phyloP scores from a whole-genome alignment of 768 basidiomycete genomes.

The Hygrophorus russula region DNA sequence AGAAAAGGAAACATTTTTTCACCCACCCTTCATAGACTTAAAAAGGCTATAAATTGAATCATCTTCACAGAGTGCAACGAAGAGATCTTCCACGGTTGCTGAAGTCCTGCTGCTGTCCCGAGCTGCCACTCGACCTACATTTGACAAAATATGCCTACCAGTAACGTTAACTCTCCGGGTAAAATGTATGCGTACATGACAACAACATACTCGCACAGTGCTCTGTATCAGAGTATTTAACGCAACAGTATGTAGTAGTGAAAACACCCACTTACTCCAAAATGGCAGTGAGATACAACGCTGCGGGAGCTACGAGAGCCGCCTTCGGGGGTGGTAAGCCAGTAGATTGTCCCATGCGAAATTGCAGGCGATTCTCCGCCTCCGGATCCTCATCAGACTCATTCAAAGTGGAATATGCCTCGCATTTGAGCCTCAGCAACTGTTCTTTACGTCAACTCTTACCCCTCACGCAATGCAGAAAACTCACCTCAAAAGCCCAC shows the following conservation, averaged over 20 bases:
- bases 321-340: constrained; percentile 37
- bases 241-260: constrained; percentile 12
- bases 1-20: constrained; percentile 4
- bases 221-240: constrained; percentile 32
- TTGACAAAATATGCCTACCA: constrained; percentile 72
- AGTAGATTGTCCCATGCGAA: constrained; percentile 44
- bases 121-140: constrained; percentile 74
- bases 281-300: constrained; percentile 85
- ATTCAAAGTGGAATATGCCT: constrained; percentile 78
- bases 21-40: constrained; percentile 75
- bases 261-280: constrained; percentile 60
- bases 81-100: constrained; percentile 74
- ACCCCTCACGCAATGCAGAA: constrained; percentile 7
- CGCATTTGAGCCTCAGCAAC: constrained; percentile 78
- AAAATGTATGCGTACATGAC: constrained; percentile 2
- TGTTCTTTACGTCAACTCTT: constrained; percentile 17
- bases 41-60: constrained; percentile 77
- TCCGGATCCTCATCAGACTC: constrained; percentile 67
- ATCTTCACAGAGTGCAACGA: constrained; percentile 85
- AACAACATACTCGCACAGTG: constrained; percentile 73
- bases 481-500: constrained; percentile 64
- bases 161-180: constrained; percentile 7
- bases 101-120: constrained; percentile 72
- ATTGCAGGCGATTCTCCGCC: constrained; percentile 51
- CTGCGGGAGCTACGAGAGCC: constrained; percentile 64